Evolutionary conservation across 1,284 basidiomycete species (phyloP).

Genomic region (Coriolopsis trogii): DNA sequence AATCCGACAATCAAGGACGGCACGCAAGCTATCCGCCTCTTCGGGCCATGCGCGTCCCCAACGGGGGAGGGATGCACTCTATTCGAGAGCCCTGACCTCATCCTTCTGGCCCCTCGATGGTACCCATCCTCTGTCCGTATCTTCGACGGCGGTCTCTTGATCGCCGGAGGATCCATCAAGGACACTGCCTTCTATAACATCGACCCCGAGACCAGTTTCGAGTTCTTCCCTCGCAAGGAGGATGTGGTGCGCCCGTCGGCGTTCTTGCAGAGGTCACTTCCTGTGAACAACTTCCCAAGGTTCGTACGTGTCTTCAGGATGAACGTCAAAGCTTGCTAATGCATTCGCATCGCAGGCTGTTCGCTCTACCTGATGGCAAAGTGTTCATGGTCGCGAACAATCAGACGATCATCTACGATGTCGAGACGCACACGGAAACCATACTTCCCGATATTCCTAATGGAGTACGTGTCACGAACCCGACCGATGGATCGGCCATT

Average conservation of each 20-base stretch:
- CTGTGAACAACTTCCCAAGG: conserved; percentile 28
- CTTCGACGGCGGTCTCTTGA: conserved; percentile 44
- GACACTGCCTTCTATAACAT: conserved; percentile 41
- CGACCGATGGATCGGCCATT: conserved; percentile 46
- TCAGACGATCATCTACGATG: conserved; percentile 33
- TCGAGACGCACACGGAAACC: conserved; percentile 38
- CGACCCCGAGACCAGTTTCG: conserved; percentile 50
- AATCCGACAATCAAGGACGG: conserved; percentile 32
- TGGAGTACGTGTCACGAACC: conserved; percentile 44
- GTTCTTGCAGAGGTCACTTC: conserved; percentile 40
- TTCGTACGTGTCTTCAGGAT: conserved; percentile 3
- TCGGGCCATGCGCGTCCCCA: conserved; percentile 38
- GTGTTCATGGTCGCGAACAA: conserved; percentile 46
- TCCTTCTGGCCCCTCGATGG: conserved; percentile 41
- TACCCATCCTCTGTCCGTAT: conserved; percentile 45
- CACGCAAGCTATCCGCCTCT: conserved; percentile 36
- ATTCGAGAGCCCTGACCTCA: conserved; percentile 41
- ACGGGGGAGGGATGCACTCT: conserved; percentile 39
- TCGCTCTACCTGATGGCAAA: conserved; percentile 41
- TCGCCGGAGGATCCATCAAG: conserved; percentile 43
- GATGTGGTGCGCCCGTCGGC: conserved; percentile 44
- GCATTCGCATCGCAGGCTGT: conserved; percentile 6
- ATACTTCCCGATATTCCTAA: conserved; percentile 48
- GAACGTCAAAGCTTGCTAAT: background rate
- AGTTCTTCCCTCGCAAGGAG: conserved; percentile 57